A percentile compares a stretch with the other conserved stretches of the same genome.
phyloP scores from a whole-genome alignment of 2,329 filamentous ascomycete species.

The Endocalyx cinctus region DNA sequence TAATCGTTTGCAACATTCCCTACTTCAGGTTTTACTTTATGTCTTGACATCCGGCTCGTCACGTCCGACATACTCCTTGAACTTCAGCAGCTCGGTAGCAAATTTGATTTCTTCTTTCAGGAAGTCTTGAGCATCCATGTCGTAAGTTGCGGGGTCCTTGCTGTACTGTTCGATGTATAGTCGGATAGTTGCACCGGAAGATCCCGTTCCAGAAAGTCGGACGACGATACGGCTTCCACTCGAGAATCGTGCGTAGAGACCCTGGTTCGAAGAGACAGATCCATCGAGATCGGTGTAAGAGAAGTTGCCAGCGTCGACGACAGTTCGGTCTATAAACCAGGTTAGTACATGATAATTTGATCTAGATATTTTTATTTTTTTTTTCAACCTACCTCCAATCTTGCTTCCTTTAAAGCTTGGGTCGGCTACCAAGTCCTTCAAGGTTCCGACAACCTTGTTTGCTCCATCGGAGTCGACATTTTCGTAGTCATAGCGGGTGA shows the following conservation, averaged over 20 bases:
- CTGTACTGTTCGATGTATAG: constrained; percentile 97
- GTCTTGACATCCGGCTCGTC: constrained; percentile 97
- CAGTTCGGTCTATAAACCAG: constrained; percentile 59
- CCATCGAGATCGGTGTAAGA: constrained; percentile 98
- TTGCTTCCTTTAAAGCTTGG: constrained; percentile 74
- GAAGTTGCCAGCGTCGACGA: constrained; percentile 89
- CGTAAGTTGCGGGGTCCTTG: constrained; percentile 71
- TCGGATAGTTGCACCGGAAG: constrained; percentile 91
- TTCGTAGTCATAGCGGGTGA: constrained; percentile 98
- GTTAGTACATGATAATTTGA: no score
- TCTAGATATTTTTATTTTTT: no score
- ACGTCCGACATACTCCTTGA: constrained; percentile 89
- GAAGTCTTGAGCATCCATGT: constrained; percentile 85
- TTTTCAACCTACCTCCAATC: constrained; percentile 55
- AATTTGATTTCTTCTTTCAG: constrained; percentile 84
- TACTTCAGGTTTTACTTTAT: no score
- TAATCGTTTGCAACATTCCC: no score
- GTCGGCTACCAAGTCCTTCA: constrained; percentile 74
- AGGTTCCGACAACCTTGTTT: constrained; percentile 79
- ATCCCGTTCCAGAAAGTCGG: constrained; percentile 89
- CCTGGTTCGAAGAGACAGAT: constrained; percentile 92
- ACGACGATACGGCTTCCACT: constrained; percentile 94
- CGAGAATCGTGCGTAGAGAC: constrained; percentile 89
- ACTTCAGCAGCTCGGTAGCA: constrained; percentile 79
- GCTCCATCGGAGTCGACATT: constrained; percentile 87